phyloP scores from a whole-genome alignment of 495 filamentous ascomycete species.

The Aspergillus homomorphus region DNA sequence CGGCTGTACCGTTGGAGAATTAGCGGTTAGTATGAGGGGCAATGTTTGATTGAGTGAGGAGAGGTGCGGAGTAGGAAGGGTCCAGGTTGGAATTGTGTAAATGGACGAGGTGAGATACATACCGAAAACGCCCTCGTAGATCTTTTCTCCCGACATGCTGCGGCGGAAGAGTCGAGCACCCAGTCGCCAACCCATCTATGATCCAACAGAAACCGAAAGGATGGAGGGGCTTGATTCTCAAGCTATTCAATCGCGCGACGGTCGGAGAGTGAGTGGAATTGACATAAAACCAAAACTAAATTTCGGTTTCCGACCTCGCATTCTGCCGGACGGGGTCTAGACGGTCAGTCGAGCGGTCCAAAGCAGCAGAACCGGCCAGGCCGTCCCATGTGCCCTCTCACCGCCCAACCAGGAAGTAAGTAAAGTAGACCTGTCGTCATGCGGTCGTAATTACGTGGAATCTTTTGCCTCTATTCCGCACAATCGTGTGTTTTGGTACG shows the following conservation, averaged over 20 bases:
- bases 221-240: too few species aligned
- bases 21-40: neutral
- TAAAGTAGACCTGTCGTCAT: neutral
- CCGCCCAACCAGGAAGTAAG: neutral
- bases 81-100: too few species aligned
- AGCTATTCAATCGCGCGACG: too few species aligned
- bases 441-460: neutral
- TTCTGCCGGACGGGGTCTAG: neutral
- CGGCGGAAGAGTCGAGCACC: constrained; percentile 38
- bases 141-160: constrained; percentile 57
- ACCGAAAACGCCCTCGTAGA: constrained; percentile 77
- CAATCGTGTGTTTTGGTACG: neutral
- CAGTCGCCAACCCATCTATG: too few species aligned
- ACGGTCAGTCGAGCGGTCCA: neutral
- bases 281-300: neutral
- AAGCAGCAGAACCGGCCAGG: neutral
- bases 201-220: too few species aligned
- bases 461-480: neutral
- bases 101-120: constrained; percentile 6
- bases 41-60: neutral
- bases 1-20: constrained; percentile 48
- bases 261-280: too few species aligned
- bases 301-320: neutral
- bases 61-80: neutral
- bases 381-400: too few species aligned